A percentile compares a stretch with the other conserved stretches of the same genome.
These are phyloP conservation scores for Austroboletus novae-zelandiae DNA, from an alignment of 1,284 basidiomycete genomes.

Conservation along the genomic window DNA sequence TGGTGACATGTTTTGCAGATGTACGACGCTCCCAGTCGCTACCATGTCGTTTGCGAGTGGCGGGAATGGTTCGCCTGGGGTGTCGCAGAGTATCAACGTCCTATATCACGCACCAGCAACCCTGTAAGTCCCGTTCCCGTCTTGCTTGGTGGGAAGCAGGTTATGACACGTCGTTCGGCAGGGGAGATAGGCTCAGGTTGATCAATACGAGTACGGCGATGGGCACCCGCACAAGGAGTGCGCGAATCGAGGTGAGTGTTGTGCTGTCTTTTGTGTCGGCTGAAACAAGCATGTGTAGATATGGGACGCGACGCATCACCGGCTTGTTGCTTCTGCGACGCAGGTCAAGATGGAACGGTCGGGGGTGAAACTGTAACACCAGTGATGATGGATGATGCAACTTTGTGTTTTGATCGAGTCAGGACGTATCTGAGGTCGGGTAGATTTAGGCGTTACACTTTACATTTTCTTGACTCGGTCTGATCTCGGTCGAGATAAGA, in stretches of 20 bases:
- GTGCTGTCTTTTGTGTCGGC: background rate
- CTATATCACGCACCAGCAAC: conserved; percentile 54
- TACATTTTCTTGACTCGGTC: background rate
- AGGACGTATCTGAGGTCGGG: background rate
- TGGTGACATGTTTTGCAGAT: conserved; percentile 31
- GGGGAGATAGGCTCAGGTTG: conserved; percentile 48
- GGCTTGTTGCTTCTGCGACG: conserved; percentile 51
- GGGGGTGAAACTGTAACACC: conserved; percentile 33
- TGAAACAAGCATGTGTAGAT: conserved; percentile 36
- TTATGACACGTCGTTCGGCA: conserved; percentile 16
- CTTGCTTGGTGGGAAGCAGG: background rate
- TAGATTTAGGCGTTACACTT: background rate
- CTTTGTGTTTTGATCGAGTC: background rate
- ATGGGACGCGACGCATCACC: conserved; percentile 50
- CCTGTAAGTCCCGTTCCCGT: conserved; percentile 35
- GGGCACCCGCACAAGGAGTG: conserved; percentile 41
- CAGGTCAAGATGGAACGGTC: conserved; percentile 56
- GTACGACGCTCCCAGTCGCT: conserved; percentile 43
- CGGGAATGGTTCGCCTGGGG: conserved; percentile 23
- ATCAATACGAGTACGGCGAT: conserved; percentile 46
- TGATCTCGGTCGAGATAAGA: conserved; percentile 9
- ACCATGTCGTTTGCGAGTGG: conserved; percentile 30
- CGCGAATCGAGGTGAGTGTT: conserved; percentile 45
- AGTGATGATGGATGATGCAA: too few relatives aligned
- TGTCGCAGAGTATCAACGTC: conserved; percentile 48